Percentiles rank a stretch among this genome's conserved stretches.
These are phyloP conservation scores for Magnaporthiopsis rhizophila DNA, from an alignment of 2,329 filamentous ascomycete species.

Conservation along the genomic window DNA sequence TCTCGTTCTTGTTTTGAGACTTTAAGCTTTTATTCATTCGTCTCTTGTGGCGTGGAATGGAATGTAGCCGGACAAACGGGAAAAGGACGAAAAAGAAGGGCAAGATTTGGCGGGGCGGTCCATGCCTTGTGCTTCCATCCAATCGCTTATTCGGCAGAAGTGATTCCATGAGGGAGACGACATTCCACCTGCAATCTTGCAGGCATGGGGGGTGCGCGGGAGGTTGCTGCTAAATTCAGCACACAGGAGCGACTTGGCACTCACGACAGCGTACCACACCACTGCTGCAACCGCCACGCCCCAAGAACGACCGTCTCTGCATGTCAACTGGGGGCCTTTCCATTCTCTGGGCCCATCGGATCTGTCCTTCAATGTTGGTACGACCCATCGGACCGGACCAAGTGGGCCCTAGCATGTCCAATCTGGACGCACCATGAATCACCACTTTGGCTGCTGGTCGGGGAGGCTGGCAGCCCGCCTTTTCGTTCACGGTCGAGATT, in stretches of 20 bases:
- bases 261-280: not conserved
- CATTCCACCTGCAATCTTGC: not conserved
- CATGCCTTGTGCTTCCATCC: not conserved
- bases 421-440: not conserved
- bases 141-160: not conserved
- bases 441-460: not conserved
- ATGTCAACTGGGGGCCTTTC: not conserved
- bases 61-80: not conserved
- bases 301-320: not conserved
- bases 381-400: not conserved
- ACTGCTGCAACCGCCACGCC: not conserved
- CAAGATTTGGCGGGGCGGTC: constrained; percentile 4
- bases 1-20: not conserved
- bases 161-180: not conserved
- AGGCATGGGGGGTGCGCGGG: not conserved
- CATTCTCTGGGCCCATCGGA: constrained; percentile 3
- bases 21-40: not conserved
- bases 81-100: not conserved
- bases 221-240: not conserved
- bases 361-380: constrained; percentile 2
- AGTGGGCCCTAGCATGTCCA: not conserved
- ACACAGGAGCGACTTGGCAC: not conserved
- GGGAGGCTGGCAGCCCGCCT: not conserved
- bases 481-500: not conserved
- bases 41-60: not conserved